Base-by-base conservation (phyloP, 257 asterid species). In the Rehmannia glutinosa region DNA sequence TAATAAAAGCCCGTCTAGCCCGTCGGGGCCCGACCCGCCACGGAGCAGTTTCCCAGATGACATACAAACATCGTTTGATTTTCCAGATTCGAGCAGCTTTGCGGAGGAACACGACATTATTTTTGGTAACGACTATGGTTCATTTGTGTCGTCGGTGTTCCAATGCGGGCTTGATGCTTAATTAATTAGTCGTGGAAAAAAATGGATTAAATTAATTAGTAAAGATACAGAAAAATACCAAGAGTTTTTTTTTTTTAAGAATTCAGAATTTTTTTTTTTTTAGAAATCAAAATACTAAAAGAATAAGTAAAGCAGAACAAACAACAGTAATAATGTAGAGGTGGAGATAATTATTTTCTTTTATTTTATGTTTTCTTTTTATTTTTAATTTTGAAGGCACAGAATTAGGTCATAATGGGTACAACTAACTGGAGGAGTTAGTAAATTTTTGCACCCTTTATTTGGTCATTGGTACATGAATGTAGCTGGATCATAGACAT, bases 11-110 rank as follows among this genome's bases (percentile, higher is more conserved):
- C 78, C 86, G 33, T 56, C 76, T 8, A 70, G 86, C 8, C 78
- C 86, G 1, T 78, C 74, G 39, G 68, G 43, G 17, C 45, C 79
- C 1, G 80, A 78, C 24, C 88, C 87, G 0, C 82, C 87, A 1
- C 74, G 95, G 45, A 86, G 95, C 53, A 59, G 82, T 71, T 91
- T 94, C 72, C 99, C 99, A 0, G 97, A 88, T 2, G 96, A 94
- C 67, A 85, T 94, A 41, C 99, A 94, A 60, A 94, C 99, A 1
- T 91, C 86, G 54, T 94, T 94, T 6, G 97, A 85, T 50, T 82
- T 91, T 68, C 93, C 86, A 60, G 99, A 85, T 38, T 71, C 87
- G 13, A 76, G 77, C 80, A 76, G 77, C 71, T 86, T 85, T 21
- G 67, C 75, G 0, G 88, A 85, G 16, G 99, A 82, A 39, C 89